These are phyloP conservation scores for Myxozyma nipponensis DNA, from an alignment of 805 yeast genomes.

Conservation along the genomic window DNA sequence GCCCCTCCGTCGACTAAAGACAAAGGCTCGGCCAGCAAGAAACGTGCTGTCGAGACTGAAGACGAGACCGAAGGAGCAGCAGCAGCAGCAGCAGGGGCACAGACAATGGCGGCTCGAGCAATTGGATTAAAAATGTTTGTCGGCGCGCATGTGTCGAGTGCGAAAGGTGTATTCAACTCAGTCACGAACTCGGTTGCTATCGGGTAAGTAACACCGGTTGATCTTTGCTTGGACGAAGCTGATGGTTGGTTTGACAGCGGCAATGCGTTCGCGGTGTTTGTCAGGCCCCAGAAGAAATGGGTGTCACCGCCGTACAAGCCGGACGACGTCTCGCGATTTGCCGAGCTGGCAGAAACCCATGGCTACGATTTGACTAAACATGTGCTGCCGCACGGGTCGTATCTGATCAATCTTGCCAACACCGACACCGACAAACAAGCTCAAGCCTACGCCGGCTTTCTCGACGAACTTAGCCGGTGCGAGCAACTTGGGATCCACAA, in stretches of 20 bases:
- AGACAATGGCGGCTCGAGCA: constrained; percentile 42
- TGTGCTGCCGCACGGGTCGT: constrained; percentile 90
- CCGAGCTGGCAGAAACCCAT: constrained; percentile 54
- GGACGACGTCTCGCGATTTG: constrained; percentile 66
- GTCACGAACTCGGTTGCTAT: constrained; percentile 54
- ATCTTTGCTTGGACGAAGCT: not conserved
- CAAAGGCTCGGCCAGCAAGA: too few species aligned
- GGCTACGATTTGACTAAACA: constrained; percentile 74
- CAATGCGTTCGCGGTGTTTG: constrained; percentile 83
- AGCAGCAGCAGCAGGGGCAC: too few species aligned
- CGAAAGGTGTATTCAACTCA: constrained; percentile 46
- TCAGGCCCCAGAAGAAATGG: constrained; percentile 91
- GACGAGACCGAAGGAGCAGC: too few species aligned
- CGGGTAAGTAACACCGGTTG: constrained; percentile 37
- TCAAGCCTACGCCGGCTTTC: constrained; percentile 69
- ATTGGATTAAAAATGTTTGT: constrained; percentile 38
- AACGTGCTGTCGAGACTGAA: too few species aligned
- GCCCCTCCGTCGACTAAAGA: too few species aligned
- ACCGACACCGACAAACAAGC: constrained; percentile 77
- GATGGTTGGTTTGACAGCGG: constrained; percentile 43
- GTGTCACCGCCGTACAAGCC: constrained; percentile 69
- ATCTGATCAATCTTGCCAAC: constrained; percentile 86
- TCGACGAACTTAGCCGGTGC: constrained; percentile 85
- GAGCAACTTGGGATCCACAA: constrained; percentile 79
- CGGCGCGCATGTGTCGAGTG: constrained; percentile 25